These are phyloP conservation scores for Fusarium xyrophilum DNA, from an alignment of 2,329 filamentous ascomycete genomes.

Conservation along the genomic window DNA sequence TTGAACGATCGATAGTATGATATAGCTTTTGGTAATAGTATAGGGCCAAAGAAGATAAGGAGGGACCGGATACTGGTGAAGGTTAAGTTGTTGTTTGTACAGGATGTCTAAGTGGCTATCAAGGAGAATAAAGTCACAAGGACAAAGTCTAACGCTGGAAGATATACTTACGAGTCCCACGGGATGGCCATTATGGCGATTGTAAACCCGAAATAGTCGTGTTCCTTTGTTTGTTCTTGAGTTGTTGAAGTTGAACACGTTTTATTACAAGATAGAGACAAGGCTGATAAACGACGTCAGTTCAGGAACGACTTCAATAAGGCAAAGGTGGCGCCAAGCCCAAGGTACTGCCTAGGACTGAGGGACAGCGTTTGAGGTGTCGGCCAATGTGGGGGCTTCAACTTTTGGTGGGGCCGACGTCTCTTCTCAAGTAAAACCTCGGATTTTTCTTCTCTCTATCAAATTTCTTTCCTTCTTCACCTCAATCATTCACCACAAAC, in stretches of 20 bases:
- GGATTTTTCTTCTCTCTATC: slow-evolving; percentile 15
- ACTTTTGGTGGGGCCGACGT: slow-evolving; percentile 27
- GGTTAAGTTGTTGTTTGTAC: not conserved
- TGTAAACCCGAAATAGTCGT: not conserved
- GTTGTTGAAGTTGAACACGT: slow-evolving; percentile 29
- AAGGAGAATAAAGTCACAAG: not conserved
- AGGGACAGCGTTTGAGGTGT: not conserved
- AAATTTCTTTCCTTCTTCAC: slow-evolving; percentile 23
- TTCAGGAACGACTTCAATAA: slow-evolving; percentile 24
- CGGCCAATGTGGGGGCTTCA: slow-evolving; percentile 15
- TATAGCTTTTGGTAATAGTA: slow-evolving; percentile 72
- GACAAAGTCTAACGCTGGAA: not conserved
- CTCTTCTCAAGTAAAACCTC: slow-evolving; percentile 23
- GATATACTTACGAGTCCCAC: slow-evolving; percentile 40
- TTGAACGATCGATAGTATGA: slow-evolving; percentile 66
- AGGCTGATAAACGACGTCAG: slow-evolving; percentile 34
- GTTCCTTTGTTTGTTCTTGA: not conserved
- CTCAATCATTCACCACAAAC: slow-evolving; percentile 4
- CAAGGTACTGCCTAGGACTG: not conserved
- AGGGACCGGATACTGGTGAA: slow-evolving; percentile 59
- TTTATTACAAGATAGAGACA: slow-evolving; percentile 21
- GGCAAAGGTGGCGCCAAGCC: slow-evolving; percentile 25
- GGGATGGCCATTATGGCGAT: slow-evolving; percentile 40
- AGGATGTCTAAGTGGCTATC: slow-evolving; percentile 6
- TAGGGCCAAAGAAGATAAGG: slow-evolving; percentile 70